Evolutionary conservation across 108 stramenopile genomes (phyloP).

Genomic region (Cylindrotheca fusiformis): DNA sequence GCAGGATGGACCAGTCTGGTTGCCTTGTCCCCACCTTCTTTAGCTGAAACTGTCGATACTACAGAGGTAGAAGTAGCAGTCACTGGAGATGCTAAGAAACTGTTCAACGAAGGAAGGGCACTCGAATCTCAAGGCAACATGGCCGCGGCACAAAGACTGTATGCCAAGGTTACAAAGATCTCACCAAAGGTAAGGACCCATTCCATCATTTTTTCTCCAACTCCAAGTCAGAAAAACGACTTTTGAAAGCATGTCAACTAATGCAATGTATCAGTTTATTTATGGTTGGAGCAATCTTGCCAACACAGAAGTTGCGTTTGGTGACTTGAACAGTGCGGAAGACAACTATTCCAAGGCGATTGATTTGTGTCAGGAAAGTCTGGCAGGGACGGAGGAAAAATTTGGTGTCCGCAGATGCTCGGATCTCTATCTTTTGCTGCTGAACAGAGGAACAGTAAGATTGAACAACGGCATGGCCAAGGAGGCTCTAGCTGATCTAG

Average conservation of each 20-base stretch:
- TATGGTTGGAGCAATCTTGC: constrained; percentile 82
- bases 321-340: constrained; percentile 55
- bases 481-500: constrained; percentile 68
- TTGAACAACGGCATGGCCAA: constrained; percentile 62
- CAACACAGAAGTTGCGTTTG: constrained; percentile 76
- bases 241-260: too few species aligned
- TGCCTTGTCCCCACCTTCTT: neutral
- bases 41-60: neutral
- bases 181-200: constrained; percentile 39
- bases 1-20: neutral
- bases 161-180: constrained; percentile 74
- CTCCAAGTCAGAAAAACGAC: neutral
- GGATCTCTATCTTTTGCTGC: constrained; percentile 70
- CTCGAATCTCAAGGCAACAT: constrained; percentile 74
- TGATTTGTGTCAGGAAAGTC: constrained; percentile 48
- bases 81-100: constrained; percentile 33
- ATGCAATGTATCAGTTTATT: too few species aligned
- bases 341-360: constrained; percentile 68
- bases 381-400: constrained; percentile 9
- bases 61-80: constrained; percentile 14
- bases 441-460: constrained; percentile 76
- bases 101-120: constrained; percentile 77
- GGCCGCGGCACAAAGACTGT: constrained; percentile 75
- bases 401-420: constrained; percentile 61
- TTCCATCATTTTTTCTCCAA: too few species aligned